Percentiles rank a stretch among this genome's conserved stretches.
Conservation (phyloP, 352 stramenopile species). For the Phytophthora nicotianae region DNA sequence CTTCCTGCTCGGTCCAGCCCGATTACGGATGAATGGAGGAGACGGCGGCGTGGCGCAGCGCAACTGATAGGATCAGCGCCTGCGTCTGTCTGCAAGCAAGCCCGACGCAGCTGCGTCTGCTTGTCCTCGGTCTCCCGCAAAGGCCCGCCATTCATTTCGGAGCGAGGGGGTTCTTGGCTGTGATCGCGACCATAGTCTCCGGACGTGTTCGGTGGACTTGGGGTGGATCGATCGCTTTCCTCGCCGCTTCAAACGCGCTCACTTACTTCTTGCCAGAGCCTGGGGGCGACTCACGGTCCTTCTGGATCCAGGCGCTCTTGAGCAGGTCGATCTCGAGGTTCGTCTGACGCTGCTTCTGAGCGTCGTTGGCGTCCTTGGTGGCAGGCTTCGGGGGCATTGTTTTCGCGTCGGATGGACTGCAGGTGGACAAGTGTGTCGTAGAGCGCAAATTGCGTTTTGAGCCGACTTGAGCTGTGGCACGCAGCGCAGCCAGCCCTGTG, state of each 20-base stretch:
- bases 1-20: conserved; percentile 1
- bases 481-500: conserved; percentile 22
- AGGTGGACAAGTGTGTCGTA: conserved; percentile 27
- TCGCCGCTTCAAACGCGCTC: not conserved
- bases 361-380: conserved; percentile 40
- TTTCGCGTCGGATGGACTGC: conserved; percentile 19
- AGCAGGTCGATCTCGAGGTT: conserved; percentile 71
- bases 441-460: conserved; percentile 48
- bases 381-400: conserved; percentile 40
- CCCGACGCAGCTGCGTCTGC: conserved; percentile 30
- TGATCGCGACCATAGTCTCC: conserved; percentile 10
- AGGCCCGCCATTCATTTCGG: conserved; percentile 18
- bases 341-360: conserved; percentile 64
- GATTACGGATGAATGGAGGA: conserved; percentile 20
- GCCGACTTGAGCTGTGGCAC: conserved; percentile 34
- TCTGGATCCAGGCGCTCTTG: conserved; percentile 67
- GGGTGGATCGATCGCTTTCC: not conserved
- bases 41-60: conserved; percentile 3
- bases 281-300: conserved; percentile 53
- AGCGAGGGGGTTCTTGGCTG: conserved; percentile 1
- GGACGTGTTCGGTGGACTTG: conserved; percentile 7
- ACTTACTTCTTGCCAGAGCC: conserved; percentile 37
- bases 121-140: conserved; percentile 20
- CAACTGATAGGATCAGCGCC: conserved; percentile 20
- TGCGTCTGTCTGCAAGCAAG: conserved; percentile 20